These are phyloP conservation scores for Ramaria sp. DNA, from an alignment of 768 basidiomycete species.

Conservation along the genomic window DNA sequence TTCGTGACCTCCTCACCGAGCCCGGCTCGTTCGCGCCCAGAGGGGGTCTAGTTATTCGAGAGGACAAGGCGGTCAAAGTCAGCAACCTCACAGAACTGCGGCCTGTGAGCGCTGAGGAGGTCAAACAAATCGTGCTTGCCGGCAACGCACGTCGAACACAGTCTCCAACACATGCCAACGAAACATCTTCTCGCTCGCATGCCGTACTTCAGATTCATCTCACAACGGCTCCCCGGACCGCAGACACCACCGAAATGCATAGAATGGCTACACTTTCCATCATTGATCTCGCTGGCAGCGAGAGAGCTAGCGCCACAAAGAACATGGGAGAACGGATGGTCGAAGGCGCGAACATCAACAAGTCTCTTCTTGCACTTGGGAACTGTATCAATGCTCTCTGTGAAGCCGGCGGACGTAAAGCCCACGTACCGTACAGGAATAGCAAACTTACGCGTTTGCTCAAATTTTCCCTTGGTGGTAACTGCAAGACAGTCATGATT, in stretches of 20 bases:
- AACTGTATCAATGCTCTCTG: slow-evolving; percentile 99
- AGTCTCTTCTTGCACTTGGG: slow-evolving; percentile 91
- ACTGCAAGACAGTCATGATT: slow-evolving; percentile 99
- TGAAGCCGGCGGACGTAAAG: slow-evolving; percentile 78
- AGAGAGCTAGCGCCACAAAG: slow-evolving; percentile 88
- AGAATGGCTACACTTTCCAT: slow-evolving; percentile 91
- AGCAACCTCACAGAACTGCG: slow-evolving; percentile 72
- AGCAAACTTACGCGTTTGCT: slow-evolving; percentile 96
- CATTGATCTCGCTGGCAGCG: slow-evolving; percentile 96
- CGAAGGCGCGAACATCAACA: slow-evolving; percentile 98
- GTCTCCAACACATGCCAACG: slow-evolving; percentile 92
- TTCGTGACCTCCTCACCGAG: slow-evolving; percentile 87
- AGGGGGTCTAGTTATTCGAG: slow-evolving; percentile 87
- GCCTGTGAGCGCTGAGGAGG: slow-evolving; percentile 80
- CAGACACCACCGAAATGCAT: slow-evolving; percentile 68
- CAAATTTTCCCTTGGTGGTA: slow-evolving; percentile 96
- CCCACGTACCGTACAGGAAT: slow-evolving; percentile 94
- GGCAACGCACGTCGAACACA: slow-evolving; percentile 87
- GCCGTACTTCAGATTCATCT: slow-evolving; percentile 96
- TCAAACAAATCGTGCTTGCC: slow-evolving; percentile 83
- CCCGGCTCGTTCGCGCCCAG: slow-evolving; percentile 50
- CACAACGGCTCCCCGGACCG: slow-evolving; percentile 76
- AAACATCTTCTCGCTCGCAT: slow-evolving; percentile 93
- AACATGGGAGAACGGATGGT: slow-evolving; percentile 99
- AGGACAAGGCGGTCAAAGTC: slow-evolving; percentile 90